phyloP scores from a whole-genome alignment of 2,329 filamentous ascomycete genomes.

The Pseudocercospora vitis region DNA sequence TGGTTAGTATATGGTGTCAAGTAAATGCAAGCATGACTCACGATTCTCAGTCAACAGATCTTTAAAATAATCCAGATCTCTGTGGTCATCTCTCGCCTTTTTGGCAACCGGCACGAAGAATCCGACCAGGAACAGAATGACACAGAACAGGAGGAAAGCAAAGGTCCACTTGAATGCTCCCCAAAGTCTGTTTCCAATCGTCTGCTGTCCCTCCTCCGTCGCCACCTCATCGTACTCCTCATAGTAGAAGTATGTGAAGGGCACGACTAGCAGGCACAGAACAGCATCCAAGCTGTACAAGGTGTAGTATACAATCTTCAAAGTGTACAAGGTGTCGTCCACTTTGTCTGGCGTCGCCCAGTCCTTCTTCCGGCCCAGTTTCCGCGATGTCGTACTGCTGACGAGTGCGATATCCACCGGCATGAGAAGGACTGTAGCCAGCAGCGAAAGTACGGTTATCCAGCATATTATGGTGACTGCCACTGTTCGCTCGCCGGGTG shows the following conservation, averaged over 20 bases:
- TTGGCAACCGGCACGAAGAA: conserved; percentile 88
- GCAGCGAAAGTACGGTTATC: conserved; percentile 78
- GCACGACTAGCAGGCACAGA: conserved; percentile 83
- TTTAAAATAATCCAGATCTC: conserved; percentile 91
- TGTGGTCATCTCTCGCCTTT: conserved; percentile 61
- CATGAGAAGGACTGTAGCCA: conserved; percentile 87
- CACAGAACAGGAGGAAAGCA: conserved; percentile 74
- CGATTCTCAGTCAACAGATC: conserved; percentile 77
- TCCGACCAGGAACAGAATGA: conserved; percentile 83
- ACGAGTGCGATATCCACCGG: conserved; percentile 95
- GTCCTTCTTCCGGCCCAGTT: conserved; percentile 80
- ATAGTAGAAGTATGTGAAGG: conserved; percentile 97
- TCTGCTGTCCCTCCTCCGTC: conserved; percentile 73
- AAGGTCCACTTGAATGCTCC: conserved; percentile 89
- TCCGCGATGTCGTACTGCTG: conserved; percentile 77
- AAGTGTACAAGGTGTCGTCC: conserved; percentile 71
- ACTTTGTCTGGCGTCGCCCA: conserved; percentile 88
- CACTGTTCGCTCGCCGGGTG: conserved; percentile 78
- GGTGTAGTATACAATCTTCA: conserved; percentile 88
- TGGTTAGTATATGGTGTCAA: conserved; percentile 13
- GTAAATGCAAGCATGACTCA: conserved; percentile 43
- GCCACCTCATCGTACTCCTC: conserved; percentile 96
- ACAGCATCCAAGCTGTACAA: conserved; percentile 90
- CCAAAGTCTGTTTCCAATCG: conserved; percentile 69
- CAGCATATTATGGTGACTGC: conserved; percentile 82